Conservation (phyloP, 2,329 filamentous ascomycete species). For the Aspergillus jensenii region DNA sequence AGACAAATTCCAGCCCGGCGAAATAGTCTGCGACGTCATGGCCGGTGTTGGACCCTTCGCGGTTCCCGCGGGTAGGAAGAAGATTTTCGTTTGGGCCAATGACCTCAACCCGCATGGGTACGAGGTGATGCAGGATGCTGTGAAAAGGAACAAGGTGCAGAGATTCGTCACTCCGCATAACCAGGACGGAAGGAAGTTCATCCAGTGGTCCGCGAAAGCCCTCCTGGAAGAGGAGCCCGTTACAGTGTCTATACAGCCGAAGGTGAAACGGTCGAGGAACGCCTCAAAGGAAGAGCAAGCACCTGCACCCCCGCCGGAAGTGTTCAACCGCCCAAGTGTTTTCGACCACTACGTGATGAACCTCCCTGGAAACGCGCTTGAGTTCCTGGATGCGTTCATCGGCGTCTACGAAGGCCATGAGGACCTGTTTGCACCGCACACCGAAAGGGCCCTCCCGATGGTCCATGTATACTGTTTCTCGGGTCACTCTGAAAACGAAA, state of each 20-base stretch:
- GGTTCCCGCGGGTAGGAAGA: conserved; percentile 83
- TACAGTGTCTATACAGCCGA: conserved; percentile 53
- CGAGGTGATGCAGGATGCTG: conserved; percentile 67
- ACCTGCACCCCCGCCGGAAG: conserved; percentile 23
- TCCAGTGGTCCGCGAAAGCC: conserved; percentile 65
- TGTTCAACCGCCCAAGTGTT: conserved; percentile 57
- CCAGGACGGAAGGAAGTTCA: conserved; percentile 78
- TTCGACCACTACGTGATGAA: conserved; percentile 99
- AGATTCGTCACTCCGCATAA: conserved; percentile 78
- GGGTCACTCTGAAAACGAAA: conserved; percentile 74
- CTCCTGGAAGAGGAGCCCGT: conserved; percentile 50
- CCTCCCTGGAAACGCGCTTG: conserved; percentile 82
- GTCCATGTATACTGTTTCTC: conserved; percentile 96
- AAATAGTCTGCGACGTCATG: conserved; percentile 96
- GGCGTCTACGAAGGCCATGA: conserved; percentile 77
- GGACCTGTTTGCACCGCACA: conserved; percentile 62
- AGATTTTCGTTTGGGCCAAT: conserved; percentile 93
- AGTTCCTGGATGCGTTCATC: conserved; percentile 75
- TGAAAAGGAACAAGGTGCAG: conserved; percentile 75
- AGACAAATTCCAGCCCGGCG: conserved; percentile 72
- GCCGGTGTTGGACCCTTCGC: conserved; percentile 95
- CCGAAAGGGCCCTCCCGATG: conserved; percentile 66
- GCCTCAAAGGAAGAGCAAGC: conserved; percentile 29
- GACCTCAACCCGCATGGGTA: conserved; percentile 93
- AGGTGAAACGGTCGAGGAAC: conserved; percentile 30